phyloP scores from a whole-genome alignment of 2,329 filamentous ascomycete species.

The Penicillium sp. region DNA sequence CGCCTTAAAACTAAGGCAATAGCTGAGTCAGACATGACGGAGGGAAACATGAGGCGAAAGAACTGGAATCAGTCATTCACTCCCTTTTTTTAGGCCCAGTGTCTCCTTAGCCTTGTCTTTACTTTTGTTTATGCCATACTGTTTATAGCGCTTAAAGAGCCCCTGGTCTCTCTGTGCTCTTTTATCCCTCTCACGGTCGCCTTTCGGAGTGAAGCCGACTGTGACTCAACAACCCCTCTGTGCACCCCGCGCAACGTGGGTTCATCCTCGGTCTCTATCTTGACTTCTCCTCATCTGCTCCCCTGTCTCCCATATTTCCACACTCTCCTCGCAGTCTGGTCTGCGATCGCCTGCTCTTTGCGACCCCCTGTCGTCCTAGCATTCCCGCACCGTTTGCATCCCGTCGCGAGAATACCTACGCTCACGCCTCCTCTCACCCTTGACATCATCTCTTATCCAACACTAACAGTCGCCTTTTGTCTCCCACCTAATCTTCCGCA shows the following conservation, averaged over 20 bases:
- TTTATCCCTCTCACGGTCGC: neutral
- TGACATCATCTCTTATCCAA: slow-evolving; percentile 3
- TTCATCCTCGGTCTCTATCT: slow-evolving; percentile 5
- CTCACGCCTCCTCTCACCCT: slow-evolving; percentile 1
- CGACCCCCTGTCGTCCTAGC: slow-evolving; percentile 1
- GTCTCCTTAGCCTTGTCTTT: neutral
- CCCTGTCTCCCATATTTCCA: neutral
- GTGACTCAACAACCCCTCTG: slow-evolving; percentile 25
- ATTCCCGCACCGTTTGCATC: slow-evolving; percentile 22
- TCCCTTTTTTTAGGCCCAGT: neutral
- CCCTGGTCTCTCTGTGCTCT: neutral
- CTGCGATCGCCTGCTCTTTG: neutral
- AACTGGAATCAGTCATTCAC: neutral
- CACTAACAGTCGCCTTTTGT: slow-evolving; percentile 1
- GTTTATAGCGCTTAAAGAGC: neutral
- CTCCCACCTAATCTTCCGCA: neutral
- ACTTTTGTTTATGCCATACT: neutral
- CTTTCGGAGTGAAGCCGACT: slow-evolving; percentile 2
- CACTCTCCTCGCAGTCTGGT: neutral
- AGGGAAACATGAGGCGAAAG: neutral
- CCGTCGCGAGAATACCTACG: slow-evolving; percentile 12
- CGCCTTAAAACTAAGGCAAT: neutral
- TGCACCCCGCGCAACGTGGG: slow-evolving; percentile 24
- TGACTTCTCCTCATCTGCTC: slow-evolving; percentile 11
- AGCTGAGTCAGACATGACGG: slow-evolving; percentile 3